Conservation (phyloP, 1,284 basidiomycete species). For the Prillingera fragicola region DNA sequence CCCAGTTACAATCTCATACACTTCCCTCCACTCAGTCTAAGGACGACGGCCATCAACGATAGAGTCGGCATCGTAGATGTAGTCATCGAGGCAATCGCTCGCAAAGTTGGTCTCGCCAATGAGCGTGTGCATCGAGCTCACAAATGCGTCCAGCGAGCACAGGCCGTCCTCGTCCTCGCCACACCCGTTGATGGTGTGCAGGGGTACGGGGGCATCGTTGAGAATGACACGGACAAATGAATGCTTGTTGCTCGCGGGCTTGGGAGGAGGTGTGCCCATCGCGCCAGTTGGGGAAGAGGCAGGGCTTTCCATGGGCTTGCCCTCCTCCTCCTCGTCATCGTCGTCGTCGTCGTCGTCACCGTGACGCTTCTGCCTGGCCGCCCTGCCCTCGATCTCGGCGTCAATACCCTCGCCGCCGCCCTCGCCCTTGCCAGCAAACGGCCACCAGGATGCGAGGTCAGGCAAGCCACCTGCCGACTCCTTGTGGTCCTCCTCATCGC, state of each 20-base stretch:
- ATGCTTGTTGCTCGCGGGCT: slow-evolving; percentile 30
- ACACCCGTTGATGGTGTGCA: slow-evolving; percentile 58
- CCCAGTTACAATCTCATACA: no score
- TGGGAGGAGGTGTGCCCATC: not conserved
- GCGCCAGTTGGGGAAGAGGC: not conserved
- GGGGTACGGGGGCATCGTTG: slow-evolving; percentile 59
- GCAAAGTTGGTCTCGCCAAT: slow-evolving; percentile 50
- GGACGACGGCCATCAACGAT: no score
- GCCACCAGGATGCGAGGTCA: slow-evolving; percentile 12
- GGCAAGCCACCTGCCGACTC: not conserved
- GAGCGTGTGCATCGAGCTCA: slow-evolving; percentile 52
- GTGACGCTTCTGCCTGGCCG: not conserved
- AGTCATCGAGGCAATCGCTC: slow-evolving; percentile 28
- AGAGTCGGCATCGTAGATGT: no score
- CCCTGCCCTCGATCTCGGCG: slow-evolving; percentile 4
- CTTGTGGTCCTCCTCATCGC: not conserved
- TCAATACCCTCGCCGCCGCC: not conserved
- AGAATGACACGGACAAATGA: slow-evolving; percentile 52
- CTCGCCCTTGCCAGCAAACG: not conserved
- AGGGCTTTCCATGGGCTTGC: not conserved
- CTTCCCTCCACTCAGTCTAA: no score
- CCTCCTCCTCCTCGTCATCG: not conserved
- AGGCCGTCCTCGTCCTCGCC: slow-evolving; percentile 53
- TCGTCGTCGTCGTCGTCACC: not conserved
- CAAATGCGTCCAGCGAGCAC: slow-evolving; percentile 56